phyloP scores from a whole-genome alignment of 805 yeast genomes.

The Komagataella pastoris region DNA sequence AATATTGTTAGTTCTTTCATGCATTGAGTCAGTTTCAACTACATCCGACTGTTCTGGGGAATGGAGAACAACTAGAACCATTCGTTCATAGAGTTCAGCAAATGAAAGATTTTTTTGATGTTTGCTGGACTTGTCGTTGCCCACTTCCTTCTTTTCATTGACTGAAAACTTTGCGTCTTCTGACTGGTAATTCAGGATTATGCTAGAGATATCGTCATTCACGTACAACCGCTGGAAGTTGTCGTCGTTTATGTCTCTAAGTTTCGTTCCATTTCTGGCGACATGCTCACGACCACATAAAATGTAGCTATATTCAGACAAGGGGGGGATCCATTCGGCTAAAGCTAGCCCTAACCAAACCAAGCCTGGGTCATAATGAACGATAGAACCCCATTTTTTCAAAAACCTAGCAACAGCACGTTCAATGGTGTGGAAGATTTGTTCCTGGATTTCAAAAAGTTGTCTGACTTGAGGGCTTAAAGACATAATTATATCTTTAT shows the following conservation, averaged over 20 bases:
- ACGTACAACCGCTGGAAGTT: constrained; percentile 15
- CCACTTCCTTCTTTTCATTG: not conserved
- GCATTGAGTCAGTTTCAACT: not conserved
- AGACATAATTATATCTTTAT: constrained; percentile 4
- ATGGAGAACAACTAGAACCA: constrained; percentile 64
- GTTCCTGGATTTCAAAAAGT: constrained; percentile 30
- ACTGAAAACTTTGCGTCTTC: not conserved
- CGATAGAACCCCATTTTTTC: constrained; percentile 64
- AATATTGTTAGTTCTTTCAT: not conserved
- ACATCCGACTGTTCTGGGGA: constrained; percentile 32
- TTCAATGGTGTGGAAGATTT: constrained; percentile 43
- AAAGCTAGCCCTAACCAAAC: constrained; percentile 82
- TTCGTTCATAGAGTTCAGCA: constrained; percentile 60
- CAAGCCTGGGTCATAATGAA: constrained; percentile 70
- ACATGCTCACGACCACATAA: constrained; percentile 38
- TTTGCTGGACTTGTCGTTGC: not conserved
- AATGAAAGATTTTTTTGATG: constrained; percentile 33
- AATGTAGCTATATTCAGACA: constrained; percentile 37
- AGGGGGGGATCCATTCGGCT: constrained; percentile 81
- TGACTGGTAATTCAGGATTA: not conserved
- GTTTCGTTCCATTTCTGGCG: constrained; percentile 21
- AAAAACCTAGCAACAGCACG: constrained; percentile 50
- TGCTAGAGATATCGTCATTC: not conserved
- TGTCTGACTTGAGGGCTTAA: constrained; percentile 16
- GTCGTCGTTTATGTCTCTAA: constrained; percentile 18